phyloP scores from a whole-genome alignment of 192 early-diverging fungal genomes.

The Dispira simplex region DNA sequence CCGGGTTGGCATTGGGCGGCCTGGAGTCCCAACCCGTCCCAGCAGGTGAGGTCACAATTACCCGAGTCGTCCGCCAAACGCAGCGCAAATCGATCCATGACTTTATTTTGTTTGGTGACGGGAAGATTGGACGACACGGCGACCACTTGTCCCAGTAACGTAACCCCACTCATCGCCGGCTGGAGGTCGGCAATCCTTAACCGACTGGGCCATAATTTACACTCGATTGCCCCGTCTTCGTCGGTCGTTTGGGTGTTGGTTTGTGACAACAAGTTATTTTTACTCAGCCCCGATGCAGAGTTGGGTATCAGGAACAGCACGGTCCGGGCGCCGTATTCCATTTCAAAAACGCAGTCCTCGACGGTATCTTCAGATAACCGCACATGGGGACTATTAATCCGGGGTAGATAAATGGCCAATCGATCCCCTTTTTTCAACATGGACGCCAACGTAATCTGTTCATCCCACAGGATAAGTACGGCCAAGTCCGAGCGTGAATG shows the following conservation, averaged over 20 bases:
- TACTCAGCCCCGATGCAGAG: too few species aligned
- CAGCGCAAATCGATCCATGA: slow-evolving; percentile 18
- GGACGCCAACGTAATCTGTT: slow-evolving; percentile 2
- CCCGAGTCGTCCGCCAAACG: slow-evolving; percentile 21
- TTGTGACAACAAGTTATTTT: too few species aligned
- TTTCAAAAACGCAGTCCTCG: background rate
- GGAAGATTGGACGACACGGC: slow-evolving; percentile 24
- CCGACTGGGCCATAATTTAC: slow-evolving; percentile 17
- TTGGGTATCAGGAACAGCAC: slow-evolving; percentile 18
- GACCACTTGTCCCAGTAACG: slow-evolving; percentile 21
- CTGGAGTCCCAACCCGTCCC: slow-evolving; percentile 19
- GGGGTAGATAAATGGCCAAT: slow-evolving; percentile 8
- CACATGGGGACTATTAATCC: background rate
- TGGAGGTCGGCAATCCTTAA: slow-evolving; percentile 17
- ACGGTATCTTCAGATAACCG: too few species aligned
- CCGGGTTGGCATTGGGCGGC: slow-evolving; percentile 19
- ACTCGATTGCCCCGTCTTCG: slow-evolving; percentile 21
- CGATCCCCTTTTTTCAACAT: slow-evolving; percentile 1
- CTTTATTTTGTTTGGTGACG: slow-evolving; percentile 1
- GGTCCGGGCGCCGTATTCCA: slow-evolving; percentile 23
- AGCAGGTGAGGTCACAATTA: slow-evolving; percentile 21
- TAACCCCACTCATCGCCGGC: slow-evolving; percentile 17
- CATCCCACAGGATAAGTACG: slow-evolving; percentile 5
- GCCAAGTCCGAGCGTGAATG: background rate
- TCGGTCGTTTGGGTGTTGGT: slow-evolving; percentile 6